Conservation (phyloP, 2,329 filamentous ascomycete species). For the Shiraia bambusicola region DNA sequence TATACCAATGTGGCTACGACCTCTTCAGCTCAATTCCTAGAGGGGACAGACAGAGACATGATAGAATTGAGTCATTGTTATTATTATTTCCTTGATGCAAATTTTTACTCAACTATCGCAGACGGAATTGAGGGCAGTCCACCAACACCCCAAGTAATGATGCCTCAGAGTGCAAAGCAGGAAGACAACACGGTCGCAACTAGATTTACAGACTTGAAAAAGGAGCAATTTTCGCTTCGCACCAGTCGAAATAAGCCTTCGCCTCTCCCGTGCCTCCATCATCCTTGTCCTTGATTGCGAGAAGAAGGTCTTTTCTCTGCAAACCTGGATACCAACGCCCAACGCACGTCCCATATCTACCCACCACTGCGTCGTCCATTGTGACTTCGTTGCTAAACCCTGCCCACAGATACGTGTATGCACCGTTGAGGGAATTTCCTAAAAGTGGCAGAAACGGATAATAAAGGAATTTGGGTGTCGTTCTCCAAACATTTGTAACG, state of each 20-base stretch:
- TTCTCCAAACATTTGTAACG: constrained; percentile 27
- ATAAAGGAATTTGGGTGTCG: constrained; percentile 3
- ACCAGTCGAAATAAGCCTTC: constrained; percentile 42
- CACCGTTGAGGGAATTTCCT: constrained; percentile 3
- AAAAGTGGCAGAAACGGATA: constrained; percentile 3
- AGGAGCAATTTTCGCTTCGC: neutral
- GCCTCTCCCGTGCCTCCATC: constrained; percentile 45
- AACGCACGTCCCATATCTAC: constrained; percentile 50
- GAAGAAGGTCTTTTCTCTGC: constrained; percentile 15
- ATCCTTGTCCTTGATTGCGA: constrained; percentile 32
- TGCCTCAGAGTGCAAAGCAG: no score
- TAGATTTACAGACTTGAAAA: neutral
- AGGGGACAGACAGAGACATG: no score
- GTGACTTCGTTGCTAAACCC: constrained; percentile 5
- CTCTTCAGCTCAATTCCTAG: no score
- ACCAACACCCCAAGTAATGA: no score
- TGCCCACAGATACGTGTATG: constrained; percentile 11
- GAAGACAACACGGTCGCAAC: no score
- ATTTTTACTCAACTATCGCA: no score
- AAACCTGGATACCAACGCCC: constrained; percentile 36
- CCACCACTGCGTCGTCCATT: constrained; percentile 37
- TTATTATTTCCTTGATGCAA: no score
- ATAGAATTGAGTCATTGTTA: no score
- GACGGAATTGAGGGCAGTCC: no score
- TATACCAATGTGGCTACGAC: no score